phyloP scores from a whole-genome alignment of 331 rosid genomes.

The Dryas integrifolia region DNA sequence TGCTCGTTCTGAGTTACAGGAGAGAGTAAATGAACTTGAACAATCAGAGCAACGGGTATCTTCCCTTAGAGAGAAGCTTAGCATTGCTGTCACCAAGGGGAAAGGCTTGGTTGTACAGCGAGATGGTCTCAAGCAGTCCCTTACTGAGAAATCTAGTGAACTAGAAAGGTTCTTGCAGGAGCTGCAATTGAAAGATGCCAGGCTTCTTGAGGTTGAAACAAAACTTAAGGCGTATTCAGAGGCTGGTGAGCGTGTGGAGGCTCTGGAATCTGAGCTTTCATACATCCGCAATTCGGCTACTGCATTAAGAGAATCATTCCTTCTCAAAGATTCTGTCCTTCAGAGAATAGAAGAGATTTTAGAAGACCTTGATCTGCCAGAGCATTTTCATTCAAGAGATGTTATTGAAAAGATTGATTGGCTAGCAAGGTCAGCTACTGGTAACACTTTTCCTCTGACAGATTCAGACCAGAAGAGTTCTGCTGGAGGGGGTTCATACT shows the following conservation, averaged over 20 bases:
- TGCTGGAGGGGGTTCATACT: conserved; percentile 62
- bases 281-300: conserved; percentile 97
- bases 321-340: conserved; percentile 90
- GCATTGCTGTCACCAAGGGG: conserved; percentile 97
- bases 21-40: conserved; percentile 63
- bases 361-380: conserved; percentile 94
- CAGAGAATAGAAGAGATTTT: conserved; percentile 97
- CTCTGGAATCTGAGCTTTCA: conserved; percentile 95
- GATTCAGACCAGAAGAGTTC: conserved; percentile 84
- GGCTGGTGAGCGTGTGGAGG: conserved; percentile 93
- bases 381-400: conserved; percentile 91
- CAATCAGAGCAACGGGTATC: conserved; percentile 86
- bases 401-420: conserved; percentile 91
- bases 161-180: conserved; percentile 82
- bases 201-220: conserved; percentile 72
- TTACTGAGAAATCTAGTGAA: conserved; percentile 75
- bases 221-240: conserved; percentile 77
- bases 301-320: conserved; percentile 94
- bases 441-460: conserved; percentile 50
- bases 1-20: conserved; percentile 50
- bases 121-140: conserved; percentile 78
- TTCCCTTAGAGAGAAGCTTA: conserved; percentile 82
- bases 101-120: conserved; percentile 93
- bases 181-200: conserved; percentile 64
- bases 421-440: conserved; percentile 74